Evolutionary conservation across 192 early-diverging fungal species (phyloP).

Genomic region (Tieghemiomyces parasiticus): DNA sequence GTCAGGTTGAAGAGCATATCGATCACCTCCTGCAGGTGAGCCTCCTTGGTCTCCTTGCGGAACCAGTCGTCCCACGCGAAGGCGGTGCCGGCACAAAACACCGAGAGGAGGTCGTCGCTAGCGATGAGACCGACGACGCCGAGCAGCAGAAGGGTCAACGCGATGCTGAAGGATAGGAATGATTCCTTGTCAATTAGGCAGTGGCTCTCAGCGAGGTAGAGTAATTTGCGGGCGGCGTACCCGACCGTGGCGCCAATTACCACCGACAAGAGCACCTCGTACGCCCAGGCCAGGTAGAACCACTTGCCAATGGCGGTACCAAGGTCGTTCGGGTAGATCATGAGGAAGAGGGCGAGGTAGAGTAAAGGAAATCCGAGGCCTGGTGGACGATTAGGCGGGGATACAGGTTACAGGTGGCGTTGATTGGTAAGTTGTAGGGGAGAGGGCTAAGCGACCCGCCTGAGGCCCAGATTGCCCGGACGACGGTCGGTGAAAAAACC

Average conservation of each 20-base stretch:
- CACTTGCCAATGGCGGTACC: conserved; percentile 63
- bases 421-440: too few species aligned
- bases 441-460: too few species aligned
- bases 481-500: too few species aligned
- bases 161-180: conserved; percentile 66
- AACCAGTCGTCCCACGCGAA: conserved; percentile 92
- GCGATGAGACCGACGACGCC: conserved; percentile 59
- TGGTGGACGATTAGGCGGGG: not conserved
- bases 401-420: too few species aligned
- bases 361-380: conserved; percentile 73
- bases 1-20: conserved; percentile 75
- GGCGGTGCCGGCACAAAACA: conserved; percentile 62
- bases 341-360: conserved; percentile 54
- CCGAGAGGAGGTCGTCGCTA: conserved; percentile 59
- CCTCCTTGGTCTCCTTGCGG: conserved; percentile 58
- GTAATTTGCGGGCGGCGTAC: conserved; percentile 41
- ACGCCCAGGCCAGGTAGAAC: conserved; percentile 59
- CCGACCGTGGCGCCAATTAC: conserved; percentile 62
- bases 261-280: conserved; percentile 56
- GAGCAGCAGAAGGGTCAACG: conserved; percentile 51
- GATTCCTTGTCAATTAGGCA: conserved; percentile 80
- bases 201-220: conserved; percentile 46
- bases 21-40: conserved; percentile 79
- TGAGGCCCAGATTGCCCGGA: too few species aligned
- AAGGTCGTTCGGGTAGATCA: conserved; percentile 23